These are phyloP conservation scores for Globisporangium splendens DNA, from an alignment of 352 stramenopile genomes.

Conservation along the genomic window DNA sequence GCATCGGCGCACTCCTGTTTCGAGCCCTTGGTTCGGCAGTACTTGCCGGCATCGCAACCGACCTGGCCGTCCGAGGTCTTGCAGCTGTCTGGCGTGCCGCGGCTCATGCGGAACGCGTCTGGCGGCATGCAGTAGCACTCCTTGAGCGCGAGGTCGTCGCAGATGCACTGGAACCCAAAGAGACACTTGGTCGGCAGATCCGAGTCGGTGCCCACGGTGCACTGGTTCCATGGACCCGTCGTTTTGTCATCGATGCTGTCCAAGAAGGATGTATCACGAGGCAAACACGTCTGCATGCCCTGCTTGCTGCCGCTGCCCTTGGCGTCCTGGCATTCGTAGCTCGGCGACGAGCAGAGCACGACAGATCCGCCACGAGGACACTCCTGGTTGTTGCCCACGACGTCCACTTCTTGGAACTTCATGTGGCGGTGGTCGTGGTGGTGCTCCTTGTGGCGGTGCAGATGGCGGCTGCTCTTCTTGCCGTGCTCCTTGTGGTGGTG, in stretches of 20 bases:
- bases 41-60: constrained; percentile 43
- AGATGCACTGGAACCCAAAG: constrained; percentile 42
- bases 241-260: constrained; percentile 32
- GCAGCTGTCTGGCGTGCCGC: constrained; percentile 25
- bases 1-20: constrained; percentile 44
- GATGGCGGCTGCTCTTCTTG: constrained; percentile 35
- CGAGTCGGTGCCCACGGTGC: constrained; percentile 22
- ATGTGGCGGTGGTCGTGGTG: constrained; percentile 28
- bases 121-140: constrained; percentile 50
- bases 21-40: constrained; percentile 49
- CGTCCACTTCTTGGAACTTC: constrained; percentile 46
- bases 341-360: constrained; percentile 35
- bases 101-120: constrained; percentile 38
- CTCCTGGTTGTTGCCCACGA: constrained; percentile 34
- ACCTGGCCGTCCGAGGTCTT: constrained; percentile 28
- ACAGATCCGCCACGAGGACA: constrained; percentile 39
- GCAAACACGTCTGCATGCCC: constrained; percentile 30
- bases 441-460: constrained; percentile 12
- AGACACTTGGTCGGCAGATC: constrained; percentile 44
- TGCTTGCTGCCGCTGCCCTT: constrained; percentile 9
- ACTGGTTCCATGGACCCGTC: constrained; percentile 37
- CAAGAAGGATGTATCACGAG: constrained; percentile 34
- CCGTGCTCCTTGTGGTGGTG: constrained; percentile 21
- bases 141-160: constrained; percentile 34
- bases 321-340: constrained; percentile 42